Conservation (phyloP, 2,329 filamentous ascomycete species). For the Nigrospora osmanthi region DNA sequence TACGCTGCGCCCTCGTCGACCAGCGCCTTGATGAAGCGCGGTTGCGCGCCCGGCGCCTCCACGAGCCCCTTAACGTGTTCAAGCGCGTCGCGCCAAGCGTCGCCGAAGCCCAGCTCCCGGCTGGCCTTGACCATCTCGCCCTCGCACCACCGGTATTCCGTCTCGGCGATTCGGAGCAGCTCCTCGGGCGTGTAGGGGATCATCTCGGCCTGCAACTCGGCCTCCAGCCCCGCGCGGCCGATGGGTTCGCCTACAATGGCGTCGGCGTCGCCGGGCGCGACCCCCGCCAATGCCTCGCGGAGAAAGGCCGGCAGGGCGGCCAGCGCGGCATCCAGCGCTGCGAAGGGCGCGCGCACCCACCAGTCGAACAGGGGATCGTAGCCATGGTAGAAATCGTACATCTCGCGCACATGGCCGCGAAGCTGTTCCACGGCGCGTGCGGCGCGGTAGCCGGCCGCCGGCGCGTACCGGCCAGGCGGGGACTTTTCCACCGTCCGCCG, state of each 20-base stretch:
- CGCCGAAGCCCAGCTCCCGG: constrained; percentile 34
- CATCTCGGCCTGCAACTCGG: constrained; percentile 47
- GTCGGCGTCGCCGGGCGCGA: constrained; percentile 32
- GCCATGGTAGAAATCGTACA: constrained; percentile 40
- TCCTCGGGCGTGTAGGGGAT: constrained; percentile 52
- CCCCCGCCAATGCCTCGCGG: constrained; percentile 32
- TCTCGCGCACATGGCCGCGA: constrained; percentile 32
- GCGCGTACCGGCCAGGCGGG: constrained; percentile 24
- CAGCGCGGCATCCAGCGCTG: constrained; percentile 29
- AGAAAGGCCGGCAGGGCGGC: constrained; percentile 25
- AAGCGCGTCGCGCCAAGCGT: constrained; percentile 43
- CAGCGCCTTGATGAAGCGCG: constrained; percentile 41
- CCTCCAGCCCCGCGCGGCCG: constrained; percentile 39
- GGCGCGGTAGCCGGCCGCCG: constrained; percentile 38
- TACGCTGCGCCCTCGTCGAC: constrained; percentile 43
- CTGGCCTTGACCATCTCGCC: constrained; percentile 44
- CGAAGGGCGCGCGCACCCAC: constrained; percentile 43
- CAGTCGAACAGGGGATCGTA: constrained; percentile 51
- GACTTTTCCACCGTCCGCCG: constrained; percentile 24
- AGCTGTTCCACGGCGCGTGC: constrained; percentile 32
- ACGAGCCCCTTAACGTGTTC: constrained; percentile 48
- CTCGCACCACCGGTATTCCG: constrained; percentile 48
- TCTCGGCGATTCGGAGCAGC: constrained; percentile 40
- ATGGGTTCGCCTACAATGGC: constrained; percentile 51
- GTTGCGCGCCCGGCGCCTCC: constrained; percentile 45